Percentiles rank a stretch among this genome's conserved stretches.
phyloP scores from a whole-genome alignment of 176 grass and related monocot genomes.

The Eragrostis curvula region DNA sequence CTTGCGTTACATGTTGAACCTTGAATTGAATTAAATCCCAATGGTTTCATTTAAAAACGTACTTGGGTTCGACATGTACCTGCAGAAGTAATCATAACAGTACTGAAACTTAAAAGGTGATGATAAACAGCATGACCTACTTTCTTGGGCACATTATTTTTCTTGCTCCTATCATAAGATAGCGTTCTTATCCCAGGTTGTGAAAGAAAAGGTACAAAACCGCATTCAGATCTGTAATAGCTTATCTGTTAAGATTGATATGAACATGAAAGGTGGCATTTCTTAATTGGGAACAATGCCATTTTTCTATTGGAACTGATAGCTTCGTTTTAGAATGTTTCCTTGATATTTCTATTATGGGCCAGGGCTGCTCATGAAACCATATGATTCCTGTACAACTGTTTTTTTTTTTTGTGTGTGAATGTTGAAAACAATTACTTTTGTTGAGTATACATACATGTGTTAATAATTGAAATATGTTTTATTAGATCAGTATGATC shows the following conservation, averaged over 20 bases:
- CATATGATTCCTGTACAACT: constrained; percentile 4
- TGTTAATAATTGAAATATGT: background rate
- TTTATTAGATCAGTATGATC: constrained; percentile 17
- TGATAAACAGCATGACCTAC: background rate
- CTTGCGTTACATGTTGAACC: background rate
- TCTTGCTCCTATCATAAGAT: background rate
- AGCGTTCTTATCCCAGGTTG: background rate
- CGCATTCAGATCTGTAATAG: background rate
- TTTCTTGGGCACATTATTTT: background rate
- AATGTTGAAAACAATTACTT: constrained; percentile 18
- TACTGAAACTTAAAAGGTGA: background rate
- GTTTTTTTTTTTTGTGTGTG: constrained; percentile 4
- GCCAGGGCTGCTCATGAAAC: background rate
- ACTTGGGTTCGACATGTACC: background rate
- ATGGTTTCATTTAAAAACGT: background rate
- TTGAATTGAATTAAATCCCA: constrained; percentile 3
- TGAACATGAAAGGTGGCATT: background rate
- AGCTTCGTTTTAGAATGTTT: background rate
- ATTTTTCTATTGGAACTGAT: constrained; percentile 11
- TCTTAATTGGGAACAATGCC: background rate
- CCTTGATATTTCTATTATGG: background rate
- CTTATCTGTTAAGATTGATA: constrained; percentile 25
- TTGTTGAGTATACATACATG: constrained; percentile 9
- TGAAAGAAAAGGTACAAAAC: background rate
- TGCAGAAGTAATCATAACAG: background rate